A percentile compares a stretch with the other conserved stretches of the same genome.
Evolutionary conservation across 306 rosid genomes (phyloP).

Genomic region (Rubus idaeus): DNA sequence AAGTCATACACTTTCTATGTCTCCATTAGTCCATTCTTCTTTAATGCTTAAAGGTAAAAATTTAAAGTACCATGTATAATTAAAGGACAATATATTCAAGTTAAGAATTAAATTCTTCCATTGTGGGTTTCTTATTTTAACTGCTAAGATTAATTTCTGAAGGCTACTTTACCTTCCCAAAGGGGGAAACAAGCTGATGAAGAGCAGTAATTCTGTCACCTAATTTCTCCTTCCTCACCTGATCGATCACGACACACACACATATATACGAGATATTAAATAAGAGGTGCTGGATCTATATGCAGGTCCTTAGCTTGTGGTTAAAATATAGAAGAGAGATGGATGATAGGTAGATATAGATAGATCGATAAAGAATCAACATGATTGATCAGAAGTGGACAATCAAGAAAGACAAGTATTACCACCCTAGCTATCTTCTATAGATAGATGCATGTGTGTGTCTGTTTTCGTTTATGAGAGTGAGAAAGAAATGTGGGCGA

Average conservation of each 20-base stretch:
- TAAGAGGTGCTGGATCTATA: conserved; percentile 5
- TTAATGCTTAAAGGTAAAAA: conserved; percentile 33
- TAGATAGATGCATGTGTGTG: conserved; percentile 11
- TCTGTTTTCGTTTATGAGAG: conserved; percentile 27
- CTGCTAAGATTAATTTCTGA: neutral
- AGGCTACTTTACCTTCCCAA: conserved; percentile 72
- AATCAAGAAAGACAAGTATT: conserved; percentile 72
- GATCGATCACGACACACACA: conserved; percentile 7
- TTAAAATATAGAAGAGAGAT: neutral
- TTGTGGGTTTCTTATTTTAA: neutral
- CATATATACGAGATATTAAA: neutral
- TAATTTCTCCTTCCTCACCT: conserved; percentile 99
- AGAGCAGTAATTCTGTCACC: conserved; percentile 98
- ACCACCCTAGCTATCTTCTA: conserved; percentile 6
- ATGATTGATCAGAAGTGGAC: conserved; percentile 57
- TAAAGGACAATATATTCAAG: neutral
- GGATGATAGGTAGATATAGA: conserved; percentile 10
- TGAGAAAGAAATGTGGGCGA: neutral
- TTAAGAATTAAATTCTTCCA: neutral
- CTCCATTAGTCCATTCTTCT: conserved; percentile 10
- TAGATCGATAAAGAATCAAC: conserved; percentile 45
- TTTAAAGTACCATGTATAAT: neutral
- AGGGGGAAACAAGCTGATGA: conserved; percentile 99
- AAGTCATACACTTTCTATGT: conserved; percentile 34
- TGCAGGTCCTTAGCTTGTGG: conserved; percentile 12